Evolutionary conservation across 768 basidiomycete species (phyloP).

Genomic region (Punctularia strigosozonata): DNA sequence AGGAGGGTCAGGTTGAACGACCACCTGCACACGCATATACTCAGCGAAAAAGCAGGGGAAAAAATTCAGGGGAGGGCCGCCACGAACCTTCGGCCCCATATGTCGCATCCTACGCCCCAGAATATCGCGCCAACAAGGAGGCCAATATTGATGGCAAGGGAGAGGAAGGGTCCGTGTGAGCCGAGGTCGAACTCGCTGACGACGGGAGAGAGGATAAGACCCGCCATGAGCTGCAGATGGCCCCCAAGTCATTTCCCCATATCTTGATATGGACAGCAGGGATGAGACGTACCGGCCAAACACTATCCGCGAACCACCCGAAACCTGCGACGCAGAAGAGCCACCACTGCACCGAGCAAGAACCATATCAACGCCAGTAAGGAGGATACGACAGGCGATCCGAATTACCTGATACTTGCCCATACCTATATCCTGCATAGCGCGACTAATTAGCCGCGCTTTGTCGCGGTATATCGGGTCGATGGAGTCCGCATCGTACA

Average conservation of each 20-base stretch:
- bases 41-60: not conserved
- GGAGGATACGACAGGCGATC: not conserved
- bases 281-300: constrained; percentile 49
- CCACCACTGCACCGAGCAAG: constrained; percentile 32
- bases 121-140: constrained; percentile 36
- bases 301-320: constrained; percentile 70
- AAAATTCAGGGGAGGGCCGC: not conserved
- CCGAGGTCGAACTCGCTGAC: constrained; percentile 36
- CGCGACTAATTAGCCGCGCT: constrained; percentile 42
- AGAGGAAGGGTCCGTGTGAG: constrained; percentile 35
- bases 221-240: constrained; percentile 22
- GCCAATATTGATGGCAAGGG: constrained; percentile 41
- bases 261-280: not conserved
- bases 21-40: constrained; percentile 19
- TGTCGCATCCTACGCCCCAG: constrained; percentile 38
- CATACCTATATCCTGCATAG: constrained; percentile 59
- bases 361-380: not conserved
- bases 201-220: constrained; percentile 35
- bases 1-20: constrained; percentile 45
- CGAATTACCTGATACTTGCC: constrained; percentile 50
- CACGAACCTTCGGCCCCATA: constrained; percentile 36
- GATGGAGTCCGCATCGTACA: constrained; percentile 10
- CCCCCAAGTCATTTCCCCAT: not conserved
- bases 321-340: constrained; percentile 61
- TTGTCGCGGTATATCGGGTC: constrained; percentile 53